Percentiles rank a stretch among this genome's conserved stretches.
Conservation (phyloP, 1,284 basidiomycete species). For the Stereum hirsutum region DNA sequence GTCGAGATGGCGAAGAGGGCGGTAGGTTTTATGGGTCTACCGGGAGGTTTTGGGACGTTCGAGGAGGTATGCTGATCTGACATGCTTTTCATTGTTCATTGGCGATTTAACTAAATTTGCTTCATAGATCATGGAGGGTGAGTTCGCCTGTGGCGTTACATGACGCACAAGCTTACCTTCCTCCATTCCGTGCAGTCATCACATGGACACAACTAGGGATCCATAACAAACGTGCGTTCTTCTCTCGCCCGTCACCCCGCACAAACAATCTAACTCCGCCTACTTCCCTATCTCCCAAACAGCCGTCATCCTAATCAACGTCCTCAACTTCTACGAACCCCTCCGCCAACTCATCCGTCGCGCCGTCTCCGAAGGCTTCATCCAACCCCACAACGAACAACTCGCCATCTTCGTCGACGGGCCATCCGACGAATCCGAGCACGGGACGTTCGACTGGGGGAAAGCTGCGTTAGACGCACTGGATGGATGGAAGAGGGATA, state of each 20-base stretch:
- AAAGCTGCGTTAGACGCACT: constrained; percentile 57
- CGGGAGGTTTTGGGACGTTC: constrained; percentile 88
- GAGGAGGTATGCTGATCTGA: constrained; percentile 59
- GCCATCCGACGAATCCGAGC: constrained; percentile 42
- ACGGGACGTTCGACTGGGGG: constrained; percentile 72
- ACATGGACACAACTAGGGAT: constrained; percentile 92
- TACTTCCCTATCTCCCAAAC: not conserved
- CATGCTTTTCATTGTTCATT: not conserved
- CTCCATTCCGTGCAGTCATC: too few species aligned
- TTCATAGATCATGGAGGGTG: constrained; percentile 68
- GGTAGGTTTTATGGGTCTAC: constrained; percentile 77
- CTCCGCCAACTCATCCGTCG: constrained; percentile 64
- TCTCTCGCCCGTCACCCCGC: constrained; percentile 6
- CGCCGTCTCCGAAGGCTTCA: constrained; percentile 70
- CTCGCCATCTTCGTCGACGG: constrained; percentile 71
- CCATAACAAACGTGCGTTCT: constrained; percentile 67
- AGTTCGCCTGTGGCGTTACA: too few species aligned
- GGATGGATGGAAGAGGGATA: constrained; percentile 44
- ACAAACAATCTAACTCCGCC: not conserved
- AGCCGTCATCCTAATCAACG: constrained; percentile 81
- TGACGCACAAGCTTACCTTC: too few species aligned
- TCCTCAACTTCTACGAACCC: constrained; percentile 73
- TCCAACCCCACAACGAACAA: constrained; percentile 46
- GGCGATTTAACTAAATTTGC: not conserved
- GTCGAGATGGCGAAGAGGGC: constrained; percentile 77